Conservation (phyloP, 306 rosid genomes). For the Abrus precatorius region DNA sequence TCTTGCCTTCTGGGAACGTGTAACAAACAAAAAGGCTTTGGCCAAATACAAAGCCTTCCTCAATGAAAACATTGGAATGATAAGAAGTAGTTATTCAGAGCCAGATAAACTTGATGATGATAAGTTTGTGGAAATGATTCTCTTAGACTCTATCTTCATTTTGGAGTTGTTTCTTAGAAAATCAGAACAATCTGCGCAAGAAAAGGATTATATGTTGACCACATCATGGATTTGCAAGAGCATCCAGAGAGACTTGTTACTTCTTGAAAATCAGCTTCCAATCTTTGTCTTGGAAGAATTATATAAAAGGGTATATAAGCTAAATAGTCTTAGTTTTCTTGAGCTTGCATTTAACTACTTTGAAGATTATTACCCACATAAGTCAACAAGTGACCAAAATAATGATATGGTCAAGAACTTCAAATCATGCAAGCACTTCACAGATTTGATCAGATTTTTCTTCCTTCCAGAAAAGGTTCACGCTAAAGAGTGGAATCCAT, state of each 20-base stretch:
- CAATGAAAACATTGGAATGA: background rate
- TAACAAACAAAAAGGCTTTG: slow-evolving; percentile 25
- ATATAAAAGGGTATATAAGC: background rate
- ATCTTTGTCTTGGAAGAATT: slow-evolving; percentile 40
- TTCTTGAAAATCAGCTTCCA: slow-evolving; percentile 51
- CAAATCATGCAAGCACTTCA: slow-evolving; percentile 43
- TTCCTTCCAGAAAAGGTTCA: slow-evolving; percentile 33
- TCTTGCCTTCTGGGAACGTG: slow-evolving; percentile 40
- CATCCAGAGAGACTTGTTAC: slow-evolving; percentile 39
- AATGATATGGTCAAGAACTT: background rate
- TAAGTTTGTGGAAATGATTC: slow-evolving; percentile 25
- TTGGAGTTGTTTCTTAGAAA: slow-evolving; percentile 45
- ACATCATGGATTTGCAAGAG: slow-evolving; percentile 42
- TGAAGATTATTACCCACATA: slow-evolving; percentile 41
- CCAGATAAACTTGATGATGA: background rate
- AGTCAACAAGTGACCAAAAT: background rate
- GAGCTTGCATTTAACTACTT: slow-evolving; percentile 49
- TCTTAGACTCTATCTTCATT: slow-evolving; percentile 47
- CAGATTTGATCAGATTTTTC: slow-evolving; percentile 44
- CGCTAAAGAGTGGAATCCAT: background rate
- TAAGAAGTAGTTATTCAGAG: slow-evolving; percentile 10
- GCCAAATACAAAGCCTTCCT: slow-evolving; percentile 28
- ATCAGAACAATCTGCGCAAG: background rate
- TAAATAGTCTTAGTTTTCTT: background rate
- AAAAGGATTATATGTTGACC: slow-evolving; percentile 39